Percentiles rank a stretch among this genome's conserved stretches.
phyloP scores from a whole-genome alignment of 805 yeast species.

The Candida oleophila region DNA sequence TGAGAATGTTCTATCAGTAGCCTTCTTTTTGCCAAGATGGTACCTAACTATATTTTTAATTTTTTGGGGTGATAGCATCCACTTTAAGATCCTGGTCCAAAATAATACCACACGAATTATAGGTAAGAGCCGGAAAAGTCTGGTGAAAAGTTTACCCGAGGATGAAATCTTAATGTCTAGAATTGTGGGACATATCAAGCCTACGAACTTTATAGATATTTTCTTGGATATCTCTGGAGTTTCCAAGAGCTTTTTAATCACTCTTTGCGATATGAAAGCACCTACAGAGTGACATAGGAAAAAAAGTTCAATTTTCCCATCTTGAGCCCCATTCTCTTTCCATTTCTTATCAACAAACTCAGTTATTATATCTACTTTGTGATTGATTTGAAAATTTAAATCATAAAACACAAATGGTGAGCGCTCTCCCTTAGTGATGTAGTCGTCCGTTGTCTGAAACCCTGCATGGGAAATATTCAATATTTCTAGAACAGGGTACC shows the following conservation, averaged over 20 bases:
- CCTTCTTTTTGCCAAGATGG: background rate
- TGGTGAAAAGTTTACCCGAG: constrained; percentile 30
- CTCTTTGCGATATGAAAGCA: constrained; percentile 58
- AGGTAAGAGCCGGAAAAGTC: constrained; percentile 27
- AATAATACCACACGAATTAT: constrained; percentile 17
- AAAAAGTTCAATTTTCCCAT: constrained; percentile 31
- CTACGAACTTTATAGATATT: constrained; percentile 43
- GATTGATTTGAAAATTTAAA: constrained; percentile 57
- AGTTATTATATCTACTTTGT: constrained; percentile 52
- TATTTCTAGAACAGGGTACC: constrained; percentile 48
- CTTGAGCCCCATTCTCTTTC: constrained; percentile 19
- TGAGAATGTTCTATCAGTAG: constrained; percentile 21
- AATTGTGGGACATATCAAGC: constrained; percentile 71
- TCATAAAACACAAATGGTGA: constrained; percentile 26
- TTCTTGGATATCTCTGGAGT: constrained; percentile 18
- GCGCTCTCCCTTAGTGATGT: constrained; percentile 16
- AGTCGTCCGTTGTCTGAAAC: constrained; percentile 33
- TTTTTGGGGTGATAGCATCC: constrained; percentile 20
- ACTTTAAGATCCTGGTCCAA: constrained; percentile 26
- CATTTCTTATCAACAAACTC: constrained; percentile 18
- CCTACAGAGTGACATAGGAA: constrained; percentile 76
- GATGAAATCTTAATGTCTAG: constrained; percentile 52
- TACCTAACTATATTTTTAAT: background rate
- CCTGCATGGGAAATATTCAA: constrained; percentile 70
- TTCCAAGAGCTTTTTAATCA: constrained; percentile 29